phyloP scores from a whole-genome alignment of 2,329 filamentous ascomycete genomes.

The Cladophialophora carrionii region DNA sequence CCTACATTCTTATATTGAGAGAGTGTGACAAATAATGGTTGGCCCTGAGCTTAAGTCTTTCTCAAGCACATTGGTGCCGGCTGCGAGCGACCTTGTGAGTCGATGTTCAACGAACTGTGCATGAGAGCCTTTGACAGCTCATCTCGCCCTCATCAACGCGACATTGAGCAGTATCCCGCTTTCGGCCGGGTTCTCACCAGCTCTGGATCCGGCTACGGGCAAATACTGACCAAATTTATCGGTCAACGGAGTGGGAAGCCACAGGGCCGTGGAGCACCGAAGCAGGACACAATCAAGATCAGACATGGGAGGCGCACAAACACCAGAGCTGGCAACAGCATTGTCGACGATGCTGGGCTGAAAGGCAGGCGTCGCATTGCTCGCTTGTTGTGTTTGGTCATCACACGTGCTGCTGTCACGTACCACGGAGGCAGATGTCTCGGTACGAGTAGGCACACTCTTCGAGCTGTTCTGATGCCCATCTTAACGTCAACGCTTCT shows the following conservation, averaged over 20 bases:
- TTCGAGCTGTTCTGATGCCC: neutral
- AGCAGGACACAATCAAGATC: neutral
- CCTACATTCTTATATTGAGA: neutral
- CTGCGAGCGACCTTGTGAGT: neutral
- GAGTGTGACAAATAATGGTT: neutral
- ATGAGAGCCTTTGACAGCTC: conserved; percentile 8
- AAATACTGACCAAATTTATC: neutral
- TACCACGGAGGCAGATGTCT: neutral
- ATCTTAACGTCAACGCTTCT: neutral
- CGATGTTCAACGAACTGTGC: neutral
- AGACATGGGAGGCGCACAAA: neutral
- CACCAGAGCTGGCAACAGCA: neutral
- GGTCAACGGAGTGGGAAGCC: neutral
- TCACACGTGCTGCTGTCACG: neutral
- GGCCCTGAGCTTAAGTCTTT: conserved; percentile 1
- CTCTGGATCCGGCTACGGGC: neutral
- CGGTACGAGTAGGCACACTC: neutral
- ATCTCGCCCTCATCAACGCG: neutral
- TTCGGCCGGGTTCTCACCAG: neutral
- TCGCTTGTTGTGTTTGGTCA: neutral
- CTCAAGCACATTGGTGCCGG: neutral
- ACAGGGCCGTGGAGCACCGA: neutral
- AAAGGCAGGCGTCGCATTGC: too few relatives aligned
- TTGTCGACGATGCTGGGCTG: too few relatives aligned
- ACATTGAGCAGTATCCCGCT: neutral